Percentiles rank a stretch among this genome's conserved stretches.
phyloP scores from a whole-genome alignment of 1,139 yeast genomes.

The Yamadazyma atmosphaerica region DNA sequence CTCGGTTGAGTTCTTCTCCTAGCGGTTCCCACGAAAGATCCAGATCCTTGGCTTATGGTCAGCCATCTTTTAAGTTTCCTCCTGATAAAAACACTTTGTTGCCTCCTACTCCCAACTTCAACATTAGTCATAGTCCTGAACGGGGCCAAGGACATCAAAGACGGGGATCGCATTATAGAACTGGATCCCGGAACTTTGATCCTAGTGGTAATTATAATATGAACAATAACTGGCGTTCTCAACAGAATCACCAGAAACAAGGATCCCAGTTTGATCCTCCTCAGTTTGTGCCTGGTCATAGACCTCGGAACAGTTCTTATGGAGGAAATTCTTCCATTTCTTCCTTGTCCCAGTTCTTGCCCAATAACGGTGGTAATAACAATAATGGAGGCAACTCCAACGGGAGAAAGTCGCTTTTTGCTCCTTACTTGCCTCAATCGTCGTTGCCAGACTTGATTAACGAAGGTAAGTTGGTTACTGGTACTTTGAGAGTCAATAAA shows the following conservation, averaged over 20 bases:
- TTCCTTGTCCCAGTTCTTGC: constrained; percentile 48
- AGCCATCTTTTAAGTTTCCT: constrained; percentile 47
- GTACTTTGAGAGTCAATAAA: constrained; percentile 88
- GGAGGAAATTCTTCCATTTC: constrained; percentile 63
- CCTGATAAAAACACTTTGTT: constrained; percentile 33
- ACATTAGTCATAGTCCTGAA: constrained; percentile 42
- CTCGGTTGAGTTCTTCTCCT: constrained; percentile 20
- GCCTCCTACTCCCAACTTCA: constrained; percentile 50
- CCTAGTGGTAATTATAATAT: constrained; percentile 38
- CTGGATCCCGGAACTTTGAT: constrained; percentile 61
- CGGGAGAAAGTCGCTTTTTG: constrained; percentile 83
- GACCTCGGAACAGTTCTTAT: constrained; percentile 65
- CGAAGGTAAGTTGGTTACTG: constrained; percentile 91
- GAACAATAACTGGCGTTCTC: constrained; percentile 66
- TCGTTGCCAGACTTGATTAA: constrained; percentile 84
- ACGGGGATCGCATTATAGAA: constrained; percentile 53
- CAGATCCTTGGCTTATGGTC: constrained; percentile 45
- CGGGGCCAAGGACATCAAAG: constrained; percentile 37
- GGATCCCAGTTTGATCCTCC: constrained; percentile 49
- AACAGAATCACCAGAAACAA: constrained; percentile 30
- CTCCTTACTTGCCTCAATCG: constrained; percentile 94
- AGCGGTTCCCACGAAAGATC: constrained; percentile 31
- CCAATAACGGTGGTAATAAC: constrained; percentile 23
- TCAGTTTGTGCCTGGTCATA: constrained; percentile 77
- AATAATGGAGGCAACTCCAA: constrained; percentile 26